Percentiles rank a stretch among this genome's conserved stretches.
phyloP scores from a whole-genome alignment of 441 rosid genomes.

The Erodium chrysanthum region DNA sequence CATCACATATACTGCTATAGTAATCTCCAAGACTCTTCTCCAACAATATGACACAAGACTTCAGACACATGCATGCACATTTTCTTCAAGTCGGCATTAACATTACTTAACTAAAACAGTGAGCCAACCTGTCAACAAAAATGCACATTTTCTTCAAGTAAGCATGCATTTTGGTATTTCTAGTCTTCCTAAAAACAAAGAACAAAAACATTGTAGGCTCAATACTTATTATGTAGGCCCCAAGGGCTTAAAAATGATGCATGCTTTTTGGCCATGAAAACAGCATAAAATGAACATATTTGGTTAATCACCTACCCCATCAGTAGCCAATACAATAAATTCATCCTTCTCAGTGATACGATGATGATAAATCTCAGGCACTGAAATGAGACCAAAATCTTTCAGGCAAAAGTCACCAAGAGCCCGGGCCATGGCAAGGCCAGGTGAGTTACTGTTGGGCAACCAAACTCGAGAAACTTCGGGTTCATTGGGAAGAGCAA shows the following conservation, averaged over 20 bases:
- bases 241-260: not conserved
- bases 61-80: not conserved
- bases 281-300: not conserved
- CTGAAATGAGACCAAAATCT: not conserved
- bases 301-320: constrained; percentile 5
- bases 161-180: not conserved
- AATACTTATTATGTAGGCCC: not conserved
- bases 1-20: not conserved
- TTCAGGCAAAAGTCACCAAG: constrained; percentile 7
- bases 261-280: not conserved
- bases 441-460: constrained; percentile 8
- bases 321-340: constrained; percentile 4
- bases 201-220: not conserved
- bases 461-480: constrained; percentile 7
- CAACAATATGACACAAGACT: not conserved
- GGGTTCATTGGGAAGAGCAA: constrained; percentile 2
- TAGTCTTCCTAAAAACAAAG: not conserved
- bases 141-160: not conserved
- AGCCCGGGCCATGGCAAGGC: constrained; percentile 7
- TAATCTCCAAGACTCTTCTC: not conserved
- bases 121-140: not conserved
- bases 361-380: constrained; percentile 6
- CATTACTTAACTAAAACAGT: not conserved
- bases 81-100: constrained; percentile 1
- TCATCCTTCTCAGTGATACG: not conserved